Conservation (phyloP, 306 rosid genomes). For the Trichosanthes truncata region DNA sequence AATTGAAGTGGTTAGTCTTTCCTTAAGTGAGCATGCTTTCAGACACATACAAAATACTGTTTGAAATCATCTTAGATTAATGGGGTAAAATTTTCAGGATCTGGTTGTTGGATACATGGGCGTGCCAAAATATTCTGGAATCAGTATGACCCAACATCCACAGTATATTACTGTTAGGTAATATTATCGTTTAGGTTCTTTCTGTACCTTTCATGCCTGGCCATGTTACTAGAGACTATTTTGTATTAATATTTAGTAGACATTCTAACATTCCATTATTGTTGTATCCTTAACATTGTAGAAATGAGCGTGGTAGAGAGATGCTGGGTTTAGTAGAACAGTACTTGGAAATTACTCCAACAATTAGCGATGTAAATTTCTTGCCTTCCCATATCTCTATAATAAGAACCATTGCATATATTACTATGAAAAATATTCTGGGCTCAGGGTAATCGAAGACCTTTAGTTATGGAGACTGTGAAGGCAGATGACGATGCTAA, state of each 20-base stretch:
- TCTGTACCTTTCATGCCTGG: neutral
- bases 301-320: slow-evolving; percentile 91
- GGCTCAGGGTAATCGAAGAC: slow-evolving; percentile 69
- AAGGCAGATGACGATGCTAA: slow-evolving; percentile 94
- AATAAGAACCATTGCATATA: neutral
- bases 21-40: neutral
- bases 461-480: slow-evolving; percentile 85
- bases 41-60: neutral
- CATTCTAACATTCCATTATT: neutral
- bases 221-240: neutral
- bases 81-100: slow-evolving; percentile 38
- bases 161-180: slow-evolving; percentile 96
- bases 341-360: slow-evolving; percentile 56
- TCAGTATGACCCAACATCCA: slow-evolving; percentile 94
- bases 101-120: slow-evolving; percentile 97
- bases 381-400: slow-evolving; percentile 6
- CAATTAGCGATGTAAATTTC: slow-evolving; percentile 48
- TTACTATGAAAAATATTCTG: neutral
- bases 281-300: slow-evolving; percentile 24
- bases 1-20: neutral
- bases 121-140: slow-evolving; percentile 85
- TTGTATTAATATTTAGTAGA: neutral
- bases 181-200: slow-evolving; percentile 2
- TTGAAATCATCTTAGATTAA: neutral
- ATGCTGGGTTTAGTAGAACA: slow-evolving; percentile 70